Evolutionary conservation across 140 eudicot species (phyloP).

Genomic region (Stevia rebaudiana): DNA sequence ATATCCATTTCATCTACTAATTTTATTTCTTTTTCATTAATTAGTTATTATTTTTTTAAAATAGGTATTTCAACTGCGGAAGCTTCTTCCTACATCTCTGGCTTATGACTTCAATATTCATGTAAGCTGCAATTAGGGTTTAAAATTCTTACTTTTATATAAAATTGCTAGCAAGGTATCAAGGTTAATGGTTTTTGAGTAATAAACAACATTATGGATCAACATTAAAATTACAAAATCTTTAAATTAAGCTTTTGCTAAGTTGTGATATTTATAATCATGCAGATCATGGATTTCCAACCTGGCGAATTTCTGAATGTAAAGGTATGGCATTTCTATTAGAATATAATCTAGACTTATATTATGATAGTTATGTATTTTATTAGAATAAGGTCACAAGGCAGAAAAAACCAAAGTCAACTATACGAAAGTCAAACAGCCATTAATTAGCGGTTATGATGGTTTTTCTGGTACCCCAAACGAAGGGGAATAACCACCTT

Average conservation of each 20-base stretch:
- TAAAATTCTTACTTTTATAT: not conserved
- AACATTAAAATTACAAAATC: not conserved
- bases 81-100: slow-evolving; percentile 86
- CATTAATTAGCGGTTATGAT: no score
- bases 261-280: not conserved
- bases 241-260: not conserved
- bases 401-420: no score
- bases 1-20: slow-evolving; percentile 1
- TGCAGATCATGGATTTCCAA: slow-evolving; percentile 97
- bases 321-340: slow-evolving; percentile 47
- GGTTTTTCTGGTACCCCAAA: no score
- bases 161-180: not conserved
- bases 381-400: no score
- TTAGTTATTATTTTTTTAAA: not conserved
- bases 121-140: slow-evolving; percentile 42
- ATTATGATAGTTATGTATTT: no score
- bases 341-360: no score
- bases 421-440: no score
- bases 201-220: not conserved
- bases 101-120: slow-evolving; percentile 93
- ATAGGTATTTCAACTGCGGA: slow-evolving; percentile 83
- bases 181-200: not conserved
- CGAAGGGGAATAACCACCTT: no score
- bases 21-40: not conserved
- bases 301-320: slow-evolving; percentile 95